A percentile compares a stretch with the other conserved stretches of the same genome.
phyloP scores from a whole-genome alignment of 768 basidiomycete species.

The Lactarius sanguifluus region DNA sequence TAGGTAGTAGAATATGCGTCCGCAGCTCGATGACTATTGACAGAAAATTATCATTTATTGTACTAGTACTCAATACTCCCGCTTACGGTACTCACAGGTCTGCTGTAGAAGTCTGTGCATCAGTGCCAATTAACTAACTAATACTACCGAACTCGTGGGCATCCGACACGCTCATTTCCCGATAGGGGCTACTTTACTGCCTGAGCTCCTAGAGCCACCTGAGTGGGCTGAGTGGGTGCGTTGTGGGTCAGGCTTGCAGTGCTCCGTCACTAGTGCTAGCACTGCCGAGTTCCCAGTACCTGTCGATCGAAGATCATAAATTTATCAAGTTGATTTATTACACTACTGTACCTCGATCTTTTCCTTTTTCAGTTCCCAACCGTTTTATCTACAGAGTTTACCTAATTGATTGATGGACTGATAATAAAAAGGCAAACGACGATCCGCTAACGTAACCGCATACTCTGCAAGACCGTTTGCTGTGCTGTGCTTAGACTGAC shows the following conservation, averaged over 20 bases:
- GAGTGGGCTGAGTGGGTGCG: no score
- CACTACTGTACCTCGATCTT: no score
- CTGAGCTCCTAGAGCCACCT: background rate
- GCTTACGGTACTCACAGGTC: background rate
- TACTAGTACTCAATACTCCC: background rate
- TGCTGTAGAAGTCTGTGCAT: background rate
- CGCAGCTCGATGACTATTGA: background rate
- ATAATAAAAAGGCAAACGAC: background rate
- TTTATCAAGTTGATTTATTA: no score
- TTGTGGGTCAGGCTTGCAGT: no score
- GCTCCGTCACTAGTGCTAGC: background rate
- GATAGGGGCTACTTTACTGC: background rate
- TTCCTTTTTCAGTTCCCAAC: no score
- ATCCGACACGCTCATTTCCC: background rate
- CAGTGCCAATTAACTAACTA: background rate
- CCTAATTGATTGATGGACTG: no score
- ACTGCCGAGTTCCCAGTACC: background rate
- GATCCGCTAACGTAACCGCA: background rate
- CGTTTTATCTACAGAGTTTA: no score
- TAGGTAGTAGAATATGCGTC: background rate
- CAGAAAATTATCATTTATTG: background rate
- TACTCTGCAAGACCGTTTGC: no score
- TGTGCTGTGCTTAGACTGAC: no score
- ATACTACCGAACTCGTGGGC: no score
- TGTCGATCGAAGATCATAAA: no score